phyloP scores from a whole-genome alignment of 306 rosid genomes.

The Arachis stenosperma region DNA sequence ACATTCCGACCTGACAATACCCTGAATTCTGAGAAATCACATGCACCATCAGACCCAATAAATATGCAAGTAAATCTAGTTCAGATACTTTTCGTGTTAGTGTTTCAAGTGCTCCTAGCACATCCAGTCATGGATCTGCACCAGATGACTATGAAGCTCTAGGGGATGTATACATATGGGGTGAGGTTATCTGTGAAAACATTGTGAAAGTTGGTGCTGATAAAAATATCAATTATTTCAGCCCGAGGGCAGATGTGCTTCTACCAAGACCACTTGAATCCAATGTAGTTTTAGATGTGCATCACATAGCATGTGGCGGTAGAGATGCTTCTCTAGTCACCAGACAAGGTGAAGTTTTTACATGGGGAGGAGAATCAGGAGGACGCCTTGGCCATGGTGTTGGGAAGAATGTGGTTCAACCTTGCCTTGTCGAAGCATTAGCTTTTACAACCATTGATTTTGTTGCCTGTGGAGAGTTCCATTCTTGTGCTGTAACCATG shows the following conservation, averaged over 20 bases:
- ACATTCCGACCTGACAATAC: no score
- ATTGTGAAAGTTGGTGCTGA: constrained; percentile 73
- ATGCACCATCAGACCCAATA: no score
- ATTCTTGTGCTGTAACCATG: constrained; percentile 92
- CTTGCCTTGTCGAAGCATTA: constrained; percentile 81
- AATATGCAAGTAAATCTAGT: no score
- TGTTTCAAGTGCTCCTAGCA: constrained; percentile 98
- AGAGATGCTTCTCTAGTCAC: constrained; percentile 88
- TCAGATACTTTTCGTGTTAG: constrained; percentile 95
- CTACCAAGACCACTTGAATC: constrained; percentile 89
- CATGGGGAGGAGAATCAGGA: constrained; percentile 99
- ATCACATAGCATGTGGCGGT: constrained; percentile 93
- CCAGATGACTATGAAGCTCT: constrained; percentile 97
- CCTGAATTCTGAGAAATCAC: no score
- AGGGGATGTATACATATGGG: constrained; percentile 97
- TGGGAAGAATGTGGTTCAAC: constrained; percentile 84
- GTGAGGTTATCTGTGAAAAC: constrained; percentile 79
- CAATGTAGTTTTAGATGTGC: constrained; percentile 84
- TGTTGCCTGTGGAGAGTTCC: constrained; percentile 98
- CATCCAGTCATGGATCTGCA: constrained; percentile 96
- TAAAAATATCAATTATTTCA: constrained; percentile 57
- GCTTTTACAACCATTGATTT: constrained; percentile 72
- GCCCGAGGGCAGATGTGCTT: constrained; percentile 82
- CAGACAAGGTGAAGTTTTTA: constrained; percentile 93
- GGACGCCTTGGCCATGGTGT: constrained; percentile 99